These are phyloP conservation scores for Viola pubescens DNA, from an alignment of 441 rosid genomes.

Conservation along the genomic window DNA sequence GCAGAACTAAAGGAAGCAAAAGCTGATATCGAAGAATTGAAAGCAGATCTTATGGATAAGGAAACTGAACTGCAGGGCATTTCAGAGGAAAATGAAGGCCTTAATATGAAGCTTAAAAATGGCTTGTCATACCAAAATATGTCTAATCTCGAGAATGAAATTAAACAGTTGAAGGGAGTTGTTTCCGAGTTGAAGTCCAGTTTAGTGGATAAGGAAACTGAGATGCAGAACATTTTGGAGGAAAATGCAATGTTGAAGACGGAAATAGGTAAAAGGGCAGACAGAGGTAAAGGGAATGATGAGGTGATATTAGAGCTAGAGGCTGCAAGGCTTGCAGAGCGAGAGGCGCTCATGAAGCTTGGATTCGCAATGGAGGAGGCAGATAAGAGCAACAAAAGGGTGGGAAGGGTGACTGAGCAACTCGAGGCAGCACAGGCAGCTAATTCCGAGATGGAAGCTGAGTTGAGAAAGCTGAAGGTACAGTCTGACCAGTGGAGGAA, in stretches of 20 bases:
- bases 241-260: constrained; percentile 43
- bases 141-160: constrained; percentile 32
- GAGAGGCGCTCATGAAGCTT: constrained; percentile 60
- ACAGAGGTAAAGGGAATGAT: constrained; percentile 27
- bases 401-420: constrained; percentile 51
- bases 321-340: constrained; percentile 40
- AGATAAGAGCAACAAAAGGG: constrained; percentile 53
- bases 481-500: constrained; percentile 97
- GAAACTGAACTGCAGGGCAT: constrained; percentile 56
- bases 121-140: constrained; percentile 28
- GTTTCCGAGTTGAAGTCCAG: constrained; percentile 43
- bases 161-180: constrained; percentile 33
- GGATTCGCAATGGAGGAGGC: constrained; percentile 52
- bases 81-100: constrained; percentile 67
- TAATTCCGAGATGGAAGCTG: constrained; percentile 69
- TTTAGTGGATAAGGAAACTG: constrained; percentile 48
- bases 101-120: constrained; percentile 40
- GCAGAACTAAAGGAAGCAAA: constrained; percentile 58
- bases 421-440: constrained; percentile 67
- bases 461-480: constrained; percentile 79
- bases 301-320: constrained; percentile 31
- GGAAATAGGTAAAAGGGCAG: constrained; percentile 39
- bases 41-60: constrained; percentile 65
- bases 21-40: constrained; percentile 50
- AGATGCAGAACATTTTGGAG: constrained; percentile 37